These are phyloP conservation scores for Monilinia vaccinii-corymbosi DNA, from an alignment of 2,329 filamentous ascomycete species.

Conservation along the genomic window DNA sequence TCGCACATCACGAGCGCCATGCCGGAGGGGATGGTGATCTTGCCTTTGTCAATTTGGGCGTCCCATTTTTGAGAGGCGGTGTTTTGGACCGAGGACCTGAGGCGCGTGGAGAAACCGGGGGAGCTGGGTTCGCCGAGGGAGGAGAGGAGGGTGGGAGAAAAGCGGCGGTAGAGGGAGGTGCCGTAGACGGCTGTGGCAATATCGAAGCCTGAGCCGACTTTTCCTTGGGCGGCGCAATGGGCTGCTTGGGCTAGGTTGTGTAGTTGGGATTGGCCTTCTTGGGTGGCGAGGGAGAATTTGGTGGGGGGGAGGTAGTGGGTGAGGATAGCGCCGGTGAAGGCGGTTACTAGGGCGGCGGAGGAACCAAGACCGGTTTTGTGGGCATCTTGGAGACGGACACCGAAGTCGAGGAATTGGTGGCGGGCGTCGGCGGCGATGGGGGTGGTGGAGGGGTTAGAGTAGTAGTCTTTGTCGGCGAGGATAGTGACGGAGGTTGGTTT, in stretches of 20 bases:
- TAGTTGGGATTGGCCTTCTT: conserved; percentile 49
- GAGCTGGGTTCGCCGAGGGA: conserved; percentile 57
- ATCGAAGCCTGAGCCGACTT: conserved; percentile 93
- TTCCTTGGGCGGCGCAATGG: conserved; percentile 93
- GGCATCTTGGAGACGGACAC: conserved; percentile 63
- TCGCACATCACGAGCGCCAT: conserved; percentile 86
- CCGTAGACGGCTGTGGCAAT: conserved; percentile 90
- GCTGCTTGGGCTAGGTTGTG: conserved; percentile 92
- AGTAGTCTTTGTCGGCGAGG: conserved; percentile 93
- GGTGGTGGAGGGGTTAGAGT: conserved; percentile 56
- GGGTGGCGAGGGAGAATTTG: conserved; percentile 48
- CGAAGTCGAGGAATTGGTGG: conserved; percentile 65
- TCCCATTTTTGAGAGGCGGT: conserved; percentile 57
- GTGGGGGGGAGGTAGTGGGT: conserved; percentile 58
- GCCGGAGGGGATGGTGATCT: conserved; percentile 61
- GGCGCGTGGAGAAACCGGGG: conserved; percentile 54
- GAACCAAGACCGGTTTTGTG: conserved; percentile 96
- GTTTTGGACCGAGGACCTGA: conserved; percentile 60
- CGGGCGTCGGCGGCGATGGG: conserved; percentile 28
- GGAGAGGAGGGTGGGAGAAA: conserved; percentile 68
- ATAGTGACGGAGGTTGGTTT: conserved; percentile 70
- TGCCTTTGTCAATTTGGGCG: conserved; percentile 61
- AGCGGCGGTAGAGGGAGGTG: conserved; percentile 84
- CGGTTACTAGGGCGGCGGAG: conserved; percentile 85
- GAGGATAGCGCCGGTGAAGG: conserved; percentile 70